Base-by-base conservation (phyloP, 306 rosid species). In the Lathyrus oleraceus region DNA sequence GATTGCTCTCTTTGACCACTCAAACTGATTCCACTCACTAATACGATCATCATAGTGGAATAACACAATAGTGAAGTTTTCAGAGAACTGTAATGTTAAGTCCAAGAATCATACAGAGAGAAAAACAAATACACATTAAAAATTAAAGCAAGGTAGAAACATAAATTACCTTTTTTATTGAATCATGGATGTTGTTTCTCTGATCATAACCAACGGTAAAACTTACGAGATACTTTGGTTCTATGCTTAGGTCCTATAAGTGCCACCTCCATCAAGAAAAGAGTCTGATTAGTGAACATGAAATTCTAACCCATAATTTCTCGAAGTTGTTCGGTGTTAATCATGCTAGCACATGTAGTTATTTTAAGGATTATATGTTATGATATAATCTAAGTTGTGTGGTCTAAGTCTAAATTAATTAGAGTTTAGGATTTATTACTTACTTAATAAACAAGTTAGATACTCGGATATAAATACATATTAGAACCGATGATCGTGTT, bases 41-140 rank as follows among this genome's bases (percentile, higher is more conserved):
- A 85, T 75, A 45, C 81, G 69, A 15, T 90, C 97, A 76, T 93
- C 98, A 60, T 93, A 93, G 91, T 93, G 98, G 84, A 93, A 93
- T 81, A 93, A 84, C 43, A 93, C 51, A 60, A 93, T 68, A 10
- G 96, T 82, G 91, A 93, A 93, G 79, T 93, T 90, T 52, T 82
- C 80, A 49, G 96, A 88, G 73, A 93, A 90, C 98, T 93, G 88
- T 65, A 78, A 76, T 77, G 54, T 72, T 28, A 57, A 15, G 47
- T 79, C 36, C 69, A 82, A 27, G 21, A 70, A 69, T 76, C 58
- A 71, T 4, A 53, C 7, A 52, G 28, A 47, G 49, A 61, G 3
- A 8, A 32, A 32, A 5, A 6, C 38, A 36, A 10, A 42, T 4
- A 32, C 16, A 47, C 10, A 61, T 23, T 28, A 73, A 39, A 35